A percentile compares a stretch with the other conserved stretches of the same genome.
These are phyloP conservation scores for Discostella stelligeroides DNA, from an alignment of 108 stramenopile species.

Conservation along the genomic window DNA sequence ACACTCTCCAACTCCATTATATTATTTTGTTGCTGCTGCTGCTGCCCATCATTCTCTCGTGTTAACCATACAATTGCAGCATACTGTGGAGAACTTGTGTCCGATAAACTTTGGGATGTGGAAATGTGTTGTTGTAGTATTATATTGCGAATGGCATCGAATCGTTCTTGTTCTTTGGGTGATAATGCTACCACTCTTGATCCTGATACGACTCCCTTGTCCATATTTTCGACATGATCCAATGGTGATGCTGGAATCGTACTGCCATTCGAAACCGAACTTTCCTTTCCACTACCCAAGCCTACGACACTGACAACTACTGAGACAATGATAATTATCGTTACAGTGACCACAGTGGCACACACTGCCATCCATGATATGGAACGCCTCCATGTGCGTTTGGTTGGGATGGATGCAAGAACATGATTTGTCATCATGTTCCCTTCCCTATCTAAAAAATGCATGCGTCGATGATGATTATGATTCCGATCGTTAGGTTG, in stretches of 20 bases:
- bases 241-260: too few relatives aligned
- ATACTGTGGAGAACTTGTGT: conserved; percentile 35
- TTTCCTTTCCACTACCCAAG: neutral
- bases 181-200: neutral
- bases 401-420: neutral
- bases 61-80: conserved; percentile 47
- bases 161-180: conserved; percentile 18
- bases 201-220: neutral
- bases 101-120: conserved; percentile 21
- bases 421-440: conserved; percentile 13
- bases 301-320: too few relatives aligned
- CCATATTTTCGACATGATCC: too few relatives aligned
- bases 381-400: conserved; percentile 15
- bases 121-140: conserved; percentile 18
- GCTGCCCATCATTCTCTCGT: conserved; percentile 38
- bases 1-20: conserved; percentile 31
- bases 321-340: conserved; percentile 2
- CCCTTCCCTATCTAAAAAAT: conserved; percentile 32
- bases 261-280: too few relatives aligned
- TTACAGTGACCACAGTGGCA: neutral
- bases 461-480: conserved; percentile 17
- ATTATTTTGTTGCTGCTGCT: too few relatives aligned
- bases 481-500: neutral
- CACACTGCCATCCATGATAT: conserved; percentile 3
- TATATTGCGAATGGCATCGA: conserved; percentile 15